phyloP scores from a whole-genome alignment of 1,284 basidiomycete genomes.

The Coniophora puteana region DNA sequence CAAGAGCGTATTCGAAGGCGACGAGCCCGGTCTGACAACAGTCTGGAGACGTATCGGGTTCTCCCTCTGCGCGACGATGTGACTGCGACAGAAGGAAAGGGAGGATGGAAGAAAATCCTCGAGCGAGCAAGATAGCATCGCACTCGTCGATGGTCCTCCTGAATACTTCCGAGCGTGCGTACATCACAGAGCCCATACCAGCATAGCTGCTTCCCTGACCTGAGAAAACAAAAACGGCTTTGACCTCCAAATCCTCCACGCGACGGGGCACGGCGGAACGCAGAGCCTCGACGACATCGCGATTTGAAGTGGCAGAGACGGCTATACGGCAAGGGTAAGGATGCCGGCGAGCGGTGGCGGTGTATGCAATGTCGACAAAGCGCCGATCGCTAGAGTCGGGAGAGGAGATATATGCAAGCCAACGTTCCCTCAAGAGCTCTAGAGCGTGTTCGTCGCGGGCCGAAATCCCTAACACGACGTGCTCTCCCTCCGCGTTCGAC shows the following conservation, averaged over 20 bases:
- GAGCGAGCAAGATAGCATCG: conserved; percentile 41
- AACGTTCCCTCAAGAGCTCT: conserved; percentile 41
- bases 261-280: conserved; percentile 29
- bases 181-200: conserved; percentile 61
- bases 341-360: conserved; percentile 59
- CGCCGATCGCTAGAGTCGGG: too few species aligned
- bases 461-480: conserved; percentile 57
- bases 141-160: conserved; percentile 51
- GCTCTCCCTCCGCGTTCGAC: conserved; percentile 33
- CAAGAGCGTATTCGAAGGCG: conserved; percentile 57
- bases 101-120: conserved; percentile 49
- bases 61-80: conserved; percentile 17
- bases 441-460: conserved; percentile 49
- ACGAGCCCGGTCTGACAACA: conserved; percentile 53
- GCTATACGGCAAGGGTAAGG: conserved; percentile 50
- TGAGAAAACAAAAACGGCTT: conserved; percentile 62
- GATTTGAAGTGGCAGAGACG: conserved; percentile 35
- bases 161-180: conserved; percentile 44
- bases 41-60: conserved; percentile 48
- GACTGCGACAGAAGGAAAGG: conserved; percentile 35
- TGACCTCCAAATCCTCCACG: conserved; percentile 22
- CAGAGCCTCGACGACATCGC: conserved; percentile 45
- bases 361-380: conserved; percentile 53
- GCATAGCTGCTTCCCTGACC: conserved; percentile 66
- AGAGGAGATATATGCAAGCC: too few species aligned